These are phyloP conservation scores for Blastobotrys mokoenaii DNA, from an alignment of 805 yeast species.

Conservation along the genomic window DNA sequence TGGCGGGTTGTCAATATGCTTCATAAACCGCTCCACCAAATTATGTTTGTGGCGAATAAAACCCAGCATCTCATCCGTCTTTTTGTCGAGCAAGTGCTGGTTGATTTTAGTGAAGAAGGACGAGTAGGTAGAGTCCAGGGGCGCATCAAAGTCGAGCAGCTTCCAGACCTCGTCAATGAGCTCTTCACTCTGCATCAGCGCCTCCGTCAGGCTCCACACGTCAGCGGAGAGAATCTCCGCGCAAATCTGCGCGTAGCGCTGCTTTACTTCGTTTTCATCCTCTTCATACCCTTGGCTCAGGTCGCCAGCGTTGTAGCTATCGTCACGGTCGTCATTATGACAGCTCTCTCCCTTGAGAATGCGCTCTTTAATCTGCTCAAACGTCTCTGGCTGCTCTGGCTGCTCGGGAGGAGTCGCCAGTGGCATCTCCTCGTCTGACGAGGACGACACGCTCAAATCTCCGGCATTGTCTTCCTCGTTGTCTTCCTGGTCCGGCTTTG, in stretches of 20 bases:
- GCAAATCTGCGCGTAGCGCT: slow-evolving; percentile 52
- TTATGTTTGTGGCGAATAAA: slow-evolving; percentile 61
- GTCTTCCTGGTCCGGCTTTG: slow-evolving; percentile 17
- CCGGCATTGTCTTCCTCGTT: slow-evolving; percentile 20
- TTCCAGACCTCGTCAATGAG: slow-evolving; percentile 71
- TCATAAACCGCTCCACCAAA: slow-evolving; percentile 72
- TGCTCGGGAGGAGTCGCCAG: too few species aligned
- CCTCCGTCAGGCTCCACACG: slow-evolving; percentile 88
- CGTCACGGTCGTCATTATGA: slow-evolving; percentile 14
- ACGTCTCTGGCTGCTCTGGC: slow-evolving; percentile 17
- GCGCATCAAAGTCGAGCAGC: slow-evolving; percentile 57
- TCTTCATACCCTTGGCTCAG: slow-evolving; percentile 22
- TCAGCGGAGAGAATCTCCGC: slow-evolving; percentile 88
- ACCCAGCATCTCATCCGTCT: slow-evolving; percentile 66
- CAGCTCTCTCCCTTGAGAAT: slow-evolving; percentile 1
- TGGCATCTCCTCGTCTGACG: slow-evolving; percentile 13
- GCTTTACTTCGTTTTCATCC: slow-evolving; percentile 22
- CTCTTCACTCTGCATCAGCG: slow-evolving; percentile 67
- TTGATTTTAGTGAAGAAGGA: slow-evolving; percentile 87
- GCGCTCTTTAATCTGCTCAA: slow-evolving; percentile 17
- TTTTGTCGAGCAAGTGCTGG: slow-evolving; percentile 82
- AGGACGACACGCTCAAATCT: background rate
- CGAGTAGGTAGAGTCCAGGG: slow-evolving; percentile 67
- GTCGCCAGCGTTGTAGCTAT: slow-evolving; percentile 14
- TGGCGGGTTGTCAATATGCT: slow-evolving; percentile 87